phyloP scores from a whole-genome alignment of 2,329 filamentous ascomycete species.

The Aspergillus ustus region DNA sequence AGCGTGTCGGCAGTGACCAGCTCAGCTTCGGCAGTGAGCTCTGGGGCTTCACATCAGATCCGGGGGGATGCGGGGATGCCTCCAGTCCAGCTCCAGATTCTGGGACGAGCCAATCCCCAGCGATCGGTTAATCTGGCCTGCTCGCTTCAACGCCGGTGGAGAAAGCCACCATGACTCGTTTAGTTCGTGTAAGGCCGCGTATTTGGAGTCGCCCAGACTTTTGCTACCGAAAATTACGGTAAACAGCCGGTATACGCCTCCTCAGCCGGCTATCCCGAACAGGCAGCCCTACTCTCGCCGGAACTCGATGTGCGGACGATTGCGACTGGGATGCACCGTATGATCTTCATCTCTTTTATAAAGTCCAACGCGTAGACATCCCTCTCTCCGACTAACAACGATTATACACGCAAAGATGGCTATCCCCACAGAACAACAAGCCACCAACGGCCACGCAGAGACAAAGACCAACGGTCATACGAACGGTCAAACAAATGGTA shows the following conservation, averaged over 20 bases:
- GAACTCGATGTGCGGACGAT: neutral
- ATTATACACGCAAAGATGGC: conserved; percentile 7
- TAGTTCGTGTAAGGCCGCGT: neutral
- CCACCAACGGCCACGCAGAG: conserved; percentile 3
- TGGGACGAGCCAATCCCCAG: neutral
- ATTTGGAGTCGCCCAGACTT: neutral
- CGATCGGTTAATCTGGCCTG: neutral
- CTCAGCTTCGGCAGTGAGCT: neutral
- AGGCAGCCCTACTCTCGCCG: neutral
- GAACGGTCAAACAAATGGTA: neutral
- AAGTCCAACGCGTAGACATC: neutral
- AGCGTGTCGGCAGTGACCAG: neutral
- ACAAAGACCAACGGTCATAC: conserved; percentile 3
- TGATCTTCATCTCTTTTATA: neutral
- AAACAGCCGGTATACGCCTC: neutral
- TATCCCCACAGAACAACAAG: conserved; percentile 2
- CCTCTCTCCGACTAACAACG: neutral
- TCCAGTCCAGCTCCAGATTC: neutral
- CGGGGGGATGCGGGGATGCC: neutral
- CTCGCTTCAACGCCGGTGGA: neutral
- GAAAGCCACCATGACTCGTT: neutral
- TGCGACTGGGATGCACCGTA: neutral
- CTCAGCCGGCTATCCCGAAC: neutral
- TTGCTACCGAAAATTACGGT: neutral
- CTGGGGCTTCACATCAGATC: neutral